Percentiles rank a stretch among this genome's conserved stretches.
These are phyloP conservation scores for Phytophthora tentaculata DNA, from an alignment of 352 stramenopile genomes.

Conservation along the genomic window DNA sequence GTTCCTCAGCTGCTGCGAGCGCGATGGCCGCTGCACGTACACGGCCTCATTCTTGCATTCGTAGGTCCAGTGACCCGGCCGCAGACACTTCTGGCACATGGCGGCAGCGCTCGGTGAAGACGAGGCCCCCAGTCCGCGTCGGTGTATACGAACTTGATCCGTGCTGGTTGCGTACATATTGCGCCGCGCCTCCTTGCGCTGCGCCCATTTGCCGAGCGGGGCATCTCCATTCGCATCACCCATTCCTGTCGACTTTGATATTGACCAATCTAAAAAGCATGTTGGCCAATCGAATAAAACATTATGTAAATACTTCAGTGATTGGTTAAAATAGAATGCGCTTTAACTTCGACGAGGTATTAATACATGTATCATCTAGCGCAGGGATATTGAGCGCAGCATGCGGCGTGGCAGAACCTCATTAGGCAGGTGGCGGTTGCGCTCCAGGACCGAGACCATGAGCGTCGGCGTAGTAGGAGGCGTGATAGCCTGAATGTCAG, in stretches of 20 bases:
- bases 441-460: slow-evolving; percentile 41
- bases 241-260: slow-evolving; percentile 23
- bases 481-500: slow-evolving; percentile 58
- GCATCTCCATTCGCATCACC: slow-evolving; percentile 42
- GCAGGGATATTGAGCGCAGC: background rate
- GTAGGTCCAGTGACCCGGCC: slow-evolving; percentile 84
- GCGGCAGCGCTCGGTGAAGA: slow-evolving; percentile 34
- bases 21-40: slow-evolving; percentile 80
- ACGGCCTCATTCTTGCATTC: slow-evolving; percentile 88
- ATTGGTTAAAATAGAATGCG: too few relatives aligned
- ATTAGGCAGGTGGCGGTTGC: slow-evolving; percentile 30
- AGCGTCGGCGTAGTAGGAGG: slow-evolving; percentile 53
- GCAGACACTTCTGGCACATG: slow-evolving; percentile 88
- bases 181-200: slow-evolving; percentile 75
- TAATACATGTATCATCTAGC: slow-evolving; percentile 3
- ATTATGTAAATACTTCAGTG: too few relatives aligned
- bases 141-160: slow-evolving; percentile 68
- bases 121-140: slow-evolving; percentile 38
- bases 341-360: too few relatives aligned
- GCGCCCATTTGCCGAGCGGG: slow-evolving; percentile 65
- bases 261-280: background rate
- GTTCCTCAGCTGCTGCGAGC: slow-evolving; percentile 82
- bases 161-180: slow-evolving; percentile 89
- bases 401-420: slow-evolving; percentile 23
- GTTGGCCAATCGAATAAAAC: background rate